phyloP scores from a whole-genome alignment of 352 stramenopile species.

The Thraustochytrium striatum region DNA sequence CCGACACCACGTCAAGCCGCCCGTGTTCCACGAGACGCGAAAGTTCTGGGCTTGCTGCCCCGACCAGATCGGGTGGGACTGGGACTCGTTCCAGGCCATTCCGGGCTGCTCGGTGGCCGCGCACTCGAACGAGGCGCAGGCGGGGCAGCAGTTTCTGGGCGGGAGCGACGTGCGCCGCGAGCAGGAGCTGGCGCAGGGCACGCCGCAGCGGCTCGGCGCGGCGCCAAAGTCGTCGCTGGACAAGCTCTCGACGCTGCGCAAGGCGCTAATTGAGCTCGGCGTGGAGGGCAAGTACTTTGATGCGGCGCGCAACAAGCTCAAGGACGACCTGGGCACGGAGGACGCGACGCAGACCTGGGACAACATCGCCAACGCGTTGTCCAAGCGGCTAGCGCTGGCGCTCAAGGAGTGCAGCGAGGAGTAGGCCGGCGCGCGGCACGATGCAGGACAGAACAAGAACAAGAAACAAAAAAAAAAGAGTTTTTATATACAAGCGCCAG shows the following conservation, averaged over 20 bases:
- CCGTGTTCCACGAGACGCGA: conserved; percentile 70
- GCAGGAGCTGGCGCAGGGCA: not conserved
- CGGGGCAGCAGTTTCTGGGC: conserved; percentile 51
- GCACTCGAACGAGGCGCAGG: conserved; percentile 63
- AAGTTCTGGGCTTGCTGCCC: conserved; percentile 68
- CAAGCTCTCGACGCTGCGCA: conserved; percentile 19
- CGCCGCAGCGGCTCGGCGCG: conserved; percentile 27
- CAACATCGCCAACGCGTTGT: not conserved
- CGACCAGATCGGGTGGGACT: conserved; percentile 67
- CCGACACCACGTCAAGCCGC: conserved; percentile 63
- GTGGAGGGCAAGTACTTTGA: conserved; percentile 12
- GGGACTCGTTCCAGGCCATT: conserved; percentile 66
- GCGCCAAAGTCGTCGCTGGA: conserved; percentile 28
- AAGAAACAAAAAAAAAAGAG: not conserved
- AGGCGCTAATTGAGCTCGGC: conserved; percentile 6
- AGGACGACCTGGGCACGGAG: conserved; percentile 20
- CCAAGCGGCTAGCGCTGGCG: not conserved
- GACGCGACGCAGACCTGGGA: not conserved
- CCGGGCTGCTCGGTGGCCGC: conserved; percentile 59
- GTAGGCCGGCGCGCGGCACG: not conserved
- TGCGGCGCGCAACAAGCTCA: conserved; percentile 25
- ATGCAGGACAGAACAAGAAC: not conserved
- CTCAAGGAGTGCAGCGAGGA: not conserved
- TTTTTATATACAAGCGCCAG: too few species aligned
- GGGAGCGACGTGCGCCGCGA: conserved; percentile 31